Base-by-base conservation (phyloP, 2,329 filamentous ascomycete genomes). In the Fusarium chaquense region DNA sequence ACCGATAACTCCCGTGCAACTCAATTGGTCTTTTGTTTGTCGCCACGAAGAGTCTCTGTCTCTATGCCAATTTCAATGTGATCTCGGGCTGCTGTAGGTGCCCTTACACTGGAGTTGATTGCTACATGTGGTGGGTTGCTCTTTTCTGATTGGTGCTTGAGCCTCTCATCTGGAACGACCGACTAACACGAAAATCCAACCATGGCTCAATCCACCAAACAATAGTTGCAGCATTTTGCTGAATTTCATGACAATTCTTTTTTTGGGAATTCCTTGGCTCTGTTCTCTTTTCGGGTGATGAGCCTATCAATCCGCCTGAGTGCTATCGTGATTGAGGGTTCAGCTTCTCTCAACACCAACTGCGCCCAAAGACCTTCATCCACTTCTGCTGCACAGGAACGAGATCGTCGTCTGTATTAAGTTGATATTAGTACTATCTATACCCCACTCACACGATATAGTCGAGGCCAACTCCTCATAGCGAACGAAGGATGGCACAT, bases 401-500 rank as follows among this genome's bases (percentile, higher is more conserved):
- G 46, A 40, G 50, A 74, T 64, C 66, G 35, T 54, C 59, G 50
- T 55, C 56, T 51, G 44, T 52, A 49, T 16, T 45, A 47, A 61
- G 32, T 66, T 46, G 55, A 72, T 56, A 59, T 36, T 12, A 28
- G 24, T 18, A 24, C 22, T 12, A 44, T 32, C 22, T 24, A 45
- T 45, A 46, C 69, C 62, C 73, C 73, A 75, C 72, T 53, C 69
- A 71, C 72, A 65, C 65, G 59, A 51, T 59, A 46, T 20, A 36
- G 3, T 15, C 10, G n/a, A 62, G 30, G 65, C 32, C 52, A 70
- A 45, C 63, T 69, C 62, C 58, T 72, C 72, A 58, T 55, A 70
- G 71, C 71, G 60, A 73, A 72, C 71, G 60, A 73, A 72, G 63
- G 55, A 68, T 70, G 50, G 71, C 62, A 76, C 72, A 76, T 76